Evolutionary conservation across 108 stramenopile species (phyloP), one percentile per base, ranked within the genome.

Genomic region (Nannochloropsis gaditana): DNA sequence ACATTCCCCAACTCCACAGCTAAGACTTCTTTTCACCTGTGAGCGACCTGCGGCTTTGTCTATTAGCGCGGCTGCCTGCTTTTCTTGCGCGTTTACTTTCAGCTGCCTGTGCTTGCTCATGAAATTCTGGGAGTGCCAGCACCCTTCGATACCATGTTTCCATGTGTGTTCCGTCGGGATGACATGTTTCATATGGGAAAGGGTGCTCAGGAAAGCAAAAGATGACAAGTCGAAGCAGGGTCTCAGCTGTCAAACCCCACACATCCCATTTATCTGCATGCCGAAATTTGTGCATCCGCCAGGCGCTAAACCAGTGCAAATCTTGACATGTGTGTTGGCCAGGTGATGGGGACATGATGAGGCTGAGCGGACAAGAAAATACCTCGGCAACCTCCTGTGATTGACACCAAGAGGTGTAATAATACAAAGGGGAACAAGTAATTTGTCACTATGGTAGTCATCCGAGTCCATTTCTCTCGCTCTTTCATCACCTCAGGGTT

Each of bases 211-310:
- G 59, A 8, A 73, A 73, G 59, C 59, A 73, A 15, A 73, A 8
- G 2, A 73, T 15, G n/a, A n/a, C 59, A 15, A 73, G 6, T 8
- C 59, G 59, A n/a, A 73, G 19, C n/a, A 73, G 59, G 5, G 59
- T 73, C 59, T 73, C 59, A n/a, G 59, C 59, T n/a, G 59, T 73
- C 59, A 73, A 73, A 73, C 59, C 59, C 59, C 59, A 73, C 59
- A 73, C 59, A 73, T 73, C 8, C 59, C 59, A 73, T n/a, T 73
- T 15, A n/a, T 73, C 59, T 15, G 19, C 59, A 73, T 73, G 6
- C n/a, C 59, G 59, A n/a, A 73, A 73, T n/a, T 15, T 73, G 59
- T 73, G 59, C 59, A 73, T 73, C n/a, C 59, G 59, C 59, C 59
- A 73, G 8, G 15, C 59, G 15, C 19, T 73, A 73, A 73, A 73